Percentiles rank a stretch among this genome's conserved stretches.
Conservation (phyloP, 2,329 filamentous ascomycete species). For the Xenosphaeropsis pyriputrescens region DNA sequence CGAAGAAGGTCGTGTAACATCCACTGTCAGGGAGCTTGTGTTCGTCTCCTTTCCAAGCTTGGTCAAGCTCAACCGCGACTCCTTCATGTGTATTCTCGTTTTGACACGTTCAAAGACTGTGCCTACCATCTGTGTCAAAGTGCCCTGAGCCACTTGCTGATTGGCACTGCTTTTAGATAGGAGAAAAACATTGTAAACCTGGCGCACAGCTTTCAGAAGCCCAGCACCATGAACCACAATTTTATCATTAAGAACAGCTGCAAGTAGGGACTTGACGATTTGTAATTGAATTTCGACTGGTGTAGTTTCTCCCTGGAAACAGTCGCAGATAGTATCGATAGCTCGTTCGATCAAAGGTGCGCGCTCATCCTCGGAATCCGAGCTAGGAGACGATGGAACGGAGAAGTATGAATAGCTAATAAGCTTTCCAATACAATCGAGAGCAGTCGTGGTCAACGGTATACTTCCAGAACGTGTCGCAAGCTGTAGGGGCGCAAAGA, state of each 20-base stretch:
- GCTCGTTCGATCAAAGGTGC: constrained; percentile 87
- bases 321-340: constrained; percentile 98
- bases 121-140: constrained; percentile 94
- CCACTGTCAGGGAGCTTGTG: constrained; percentile 15
- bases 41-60: constrained; percentile 15
- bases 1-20: constrained; percentile 7
- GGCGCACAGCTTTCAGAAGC: constrained; percentile 86
- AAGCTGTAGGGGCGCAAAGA: constrained; percentile 82
- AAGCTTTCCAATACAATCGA: constrained; percentile 97
- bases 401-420: constrained; percentile 99
- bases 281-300: constrained; percentile 87
- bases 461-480: constrained; percentile 80
- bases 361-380: constrained; percentile 22
- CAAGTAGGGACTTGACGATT: constrained; percentile 92
- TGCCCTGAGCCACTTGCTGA: constrained; percentile 94
- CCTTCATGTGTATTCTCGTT: constrained; percentile 72
- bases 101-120: constrained; percentile 96
- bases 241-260: constrained; percentile 95
- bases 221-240: constrained; percentile 96
- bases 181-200: constrained; percentile 98
- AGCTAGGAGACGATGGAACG: constrained; percentile 35
- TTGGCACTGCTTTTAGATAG: constrained; percentile 88
- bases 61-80: constrained; percentile 47
- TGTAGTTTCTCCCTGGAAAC: constrained; percentile 93
- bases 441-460: constrained; percentile 71